phyloP scores from a whole-genome alignment of 768 basidiomycete genomes.

The Leucosporidium creatinivorum region DNA sequence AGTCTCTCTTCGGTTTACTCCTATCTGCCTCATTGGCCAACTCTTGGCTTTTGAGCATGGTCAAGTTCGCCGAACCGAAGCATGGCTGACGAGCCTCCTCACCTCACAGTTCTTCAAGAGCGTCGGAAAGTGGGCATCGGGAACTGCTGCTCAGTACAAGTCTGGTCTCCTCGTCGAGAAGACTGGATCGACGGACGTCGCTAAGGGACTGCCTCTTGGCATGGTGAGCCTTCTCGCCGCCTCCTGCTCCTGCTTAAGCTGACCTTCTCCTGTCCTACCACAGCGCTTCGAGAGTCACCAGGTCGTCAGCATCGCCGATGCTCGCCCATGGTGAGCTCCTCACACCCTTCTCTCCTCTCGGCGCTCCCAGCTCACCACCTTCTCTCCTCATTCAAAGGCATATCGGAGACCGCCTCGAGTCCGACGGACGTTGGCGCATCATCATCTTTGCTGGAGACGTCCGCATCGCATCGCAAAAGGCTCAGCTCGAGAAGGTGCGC shows the following conservation, averaged over 20 bases:
- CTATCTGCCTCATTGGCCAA: too few relatives aligned
- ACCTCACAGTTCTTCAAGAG: conserved; percentile 9
- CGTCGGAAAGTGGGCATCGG: conserved; percentile 3
- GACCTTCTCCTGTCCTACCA: neutral
- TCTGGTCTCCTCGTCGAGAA: conserved; percentile 48
- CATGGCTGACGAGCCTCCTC: conserved; percentile 36
- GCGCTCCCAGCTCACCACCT: too few relatives aligned
- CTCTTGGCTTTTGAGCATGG: too few relatives aligned
- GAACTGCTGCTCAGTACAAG: conserved; percentile 44
- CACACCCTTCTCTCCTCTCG: too few relatives aligned
- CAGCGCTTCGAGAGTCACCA: conserved; percentile 51
- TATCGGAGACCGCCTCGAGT: conserved; percentile 52
- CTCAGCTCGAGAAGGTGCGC: conserved; percentile 36
- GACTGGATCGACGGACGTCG: conserved; percentile 42
- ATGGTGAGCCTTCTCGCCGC: conserved; percentile 27
- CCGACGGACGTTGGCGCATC: conserved; percentile 54
- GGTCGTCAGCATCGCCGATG: conserved; percentile 51
- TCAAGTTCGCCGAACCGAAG: conserved; percentile 43
- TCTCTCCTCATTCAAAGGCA: conserved; percentile 36
- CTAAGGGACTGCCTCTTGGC: conserved; percentile 49
- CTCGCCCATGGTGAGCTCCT: conserved; percentile 41
- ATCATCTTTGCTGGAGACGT: conserved; percentile 53
- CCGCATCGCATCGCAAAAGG: conserved; percentile 39
- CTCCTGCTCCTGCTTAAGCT: neutral
- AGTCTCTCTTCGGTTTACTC: too few relatives aligned